Percentiles rank a stretch among this genome's conserved stretches.
These are phyloP conservation scores for Alternaria gansuensis DNA, from an alignment of 2,329 filamentous ascomycete species.

Conservation along the genomic window DNA sequence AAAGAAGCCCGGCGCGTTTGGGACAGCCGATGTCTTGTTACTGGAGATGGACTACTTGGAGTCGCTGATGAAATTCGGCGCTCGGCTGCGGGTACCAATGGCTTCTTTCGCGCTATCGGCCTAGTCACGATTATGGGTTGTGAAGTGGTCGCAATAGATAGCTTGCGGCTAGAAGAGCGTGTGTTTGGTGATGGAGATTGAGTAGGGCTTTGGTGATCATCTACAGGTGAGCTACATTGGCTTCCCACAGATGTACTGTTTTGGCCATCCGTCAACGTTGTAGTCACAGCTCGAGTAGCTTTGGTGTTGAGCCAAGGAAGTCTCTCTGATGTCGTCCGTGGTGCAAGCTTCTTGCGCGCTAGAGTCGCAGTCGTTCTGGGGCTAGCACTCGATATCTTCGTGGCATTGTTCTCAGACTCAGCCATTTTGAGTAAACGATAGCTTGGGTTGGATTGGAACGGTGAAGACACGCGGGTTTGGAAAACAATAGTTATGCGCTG, in stretches of 20 bases:
- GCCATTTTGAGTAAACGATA: conserved; percentile 7
- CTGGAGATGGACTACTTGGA: conserved; percentile 30
- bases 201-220: conserved; percentile 12
- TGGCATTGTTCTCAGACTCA: conserved; percentile 1
- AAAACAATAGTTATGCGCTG: neutral
- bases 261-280: conserved; percentile 7
- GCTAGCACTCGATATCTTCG: neutral
- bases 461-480: neutral
- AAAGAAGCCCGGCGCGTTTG: conserved; percentile 22
- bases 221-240: conserved; percentile 10
- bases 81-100: conserved; percentile 15
- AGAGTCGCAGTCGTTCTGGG: conserved; percentile 1
- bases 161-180: conserved; percentile 12
- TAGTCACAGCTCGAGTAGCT: conserved; percentile 14
- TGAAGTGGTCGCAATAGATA: conserved; percentile 1
- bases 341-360: conserved; percentile 22
- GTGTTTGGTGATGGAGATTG: conserved; percentile 19
- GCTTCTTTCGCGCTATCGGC: conserved; percentile 16
- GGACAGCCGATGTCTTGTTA: conserved; percentile 27
- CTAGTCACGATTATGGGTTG: conserved; percentile 8
- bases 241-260: conserved; percentile 6
- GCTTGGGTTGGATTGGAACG: neutral
- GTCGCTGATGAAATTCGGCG: conserved; percentile 14
- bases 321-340: conserved; percentile 27
- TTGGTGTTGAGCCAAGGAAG: conserved; percentile 48